Evolutionary conservation across 169 alveolate genomes (phyloP).

Genomic region (Pseudocohnilembus persalinus): DNA sequence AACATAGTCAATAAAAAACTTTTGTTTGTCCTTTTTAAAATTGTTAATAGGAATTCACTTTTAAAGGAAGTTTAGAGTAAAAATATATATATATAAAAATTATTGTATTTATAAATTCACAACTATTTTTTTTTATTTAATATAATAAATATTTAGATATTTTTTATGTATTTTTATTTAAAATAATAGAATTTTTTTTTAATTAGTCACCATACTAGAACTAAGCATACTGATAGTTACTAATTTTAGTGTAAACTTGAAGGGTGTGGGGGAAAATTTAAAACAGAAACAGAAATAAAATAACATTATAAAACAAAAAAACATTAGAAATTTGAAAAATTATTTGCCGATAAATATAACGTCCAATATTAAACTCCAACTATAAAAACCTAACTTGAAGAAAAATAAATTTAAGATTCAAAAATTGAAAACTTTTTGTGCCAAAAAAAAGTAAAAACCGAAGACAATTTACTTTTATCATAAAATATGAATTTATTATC

Average conservation of each 20-base stretch:
- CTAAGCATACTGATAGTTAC: background rate
- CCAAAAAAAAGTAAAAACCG: background rate
- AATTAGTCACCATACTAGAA: background rate
- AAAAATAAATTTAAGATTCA: background rate
- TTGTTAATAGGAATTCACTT: background rate
- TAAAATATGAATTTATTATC: background rate
- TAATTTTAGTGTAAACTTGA: background rate
- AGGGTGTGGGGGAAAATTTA: background rate
- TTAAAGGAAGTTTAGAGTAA: background rate
- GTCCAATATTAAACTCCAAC: background rate
- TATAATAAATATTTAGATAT: too few species aligned
- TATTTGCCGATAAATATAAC: background rate
- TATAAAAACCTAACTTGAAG: background rate
- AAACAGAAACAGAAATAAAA: background rate
- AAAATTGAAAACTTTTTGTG: too few species aligned
- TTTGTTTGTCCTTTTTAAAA: background rate
- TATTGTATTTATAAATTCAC: too few species aligned
- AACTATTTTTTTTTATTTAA: too few species aligned
- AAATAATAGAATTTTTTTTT: too few species aligned
- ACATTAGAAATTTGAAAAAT: background rate
- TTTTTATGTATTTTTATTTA: too few species aligned
- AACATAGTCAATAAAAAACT: background rate
- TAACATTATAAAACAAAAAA: background rate
- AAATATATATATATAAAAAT: too few species aligned
- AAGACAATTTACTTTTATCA: background rate